Evolutionary conservation across 352 stramenopile genomes (phyloP).

Genomic region (Globisporangium parvum): DNA sequence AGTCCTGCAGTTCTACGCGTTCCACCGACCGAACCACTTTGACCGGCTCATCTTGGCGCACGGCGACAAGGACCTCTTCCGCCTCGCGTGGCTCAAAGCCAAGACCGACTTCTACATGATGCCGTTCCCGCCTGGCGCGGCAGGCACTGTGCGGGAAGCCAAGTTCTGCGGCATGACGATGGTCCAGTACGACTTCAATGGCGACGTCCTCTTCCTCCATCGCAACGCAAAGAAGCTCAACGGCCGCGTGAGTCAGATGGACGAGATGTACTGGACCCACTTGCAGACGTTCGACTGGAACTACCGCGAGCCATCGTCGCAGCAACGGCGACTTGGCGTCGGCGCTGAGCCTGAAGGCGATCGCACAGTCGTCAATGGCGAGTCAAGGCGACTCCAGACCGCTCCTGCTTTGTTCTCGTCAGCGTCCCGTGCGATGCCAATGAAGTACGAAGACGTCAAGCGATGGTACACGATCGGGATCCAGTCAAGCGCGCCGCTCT

Average conservation of each 20-base stretch:
- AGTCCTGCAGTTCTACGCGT: constrained; percentile 56
- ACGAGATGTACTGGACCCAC: constrained; percentile 36
- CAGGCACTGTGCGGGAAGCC: constrained; percentile 27
- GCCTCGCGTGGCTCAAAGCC: constrained; percentile 72
- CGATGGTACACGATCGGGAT: constrained; percentile 39
- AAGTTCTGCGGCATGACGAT: constrained; percentile 73
- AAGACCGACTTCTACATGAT: constrained; percentile 60
- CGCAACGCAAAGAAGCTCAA: constrained; percentile 70
- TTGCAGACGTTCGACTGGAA: constrained; percentile 41
- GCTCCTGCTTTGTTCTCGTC: constrained; percentile 1
- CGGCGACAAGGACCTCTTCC: constrained; percentile 79
- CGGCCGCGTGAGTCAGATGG: constrained; percentile 34
- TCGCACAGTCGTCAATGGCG: no score
- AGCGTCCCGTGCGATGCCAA: constrained; percentile 14
- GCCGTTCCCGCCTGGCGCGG: constrained; percentile 33
- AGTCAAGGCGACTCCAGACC: not conserved
- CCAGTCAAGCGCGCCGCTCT: constrained; percentile 30
- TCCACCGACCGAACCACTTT: constrained; percentile 55
- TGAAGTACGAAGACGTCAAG: constrained; percentile 41
- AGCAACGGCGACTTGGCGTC: no score
- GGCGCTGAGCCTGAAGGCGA: not conserved
- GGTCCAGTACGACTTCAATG: constrained; percentile 53
- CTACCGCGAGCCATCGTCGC: not conserved
- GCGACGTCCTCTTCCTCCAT: constrained; percentile 62
- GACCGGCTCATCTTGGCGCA: constrained; percentile 53